phyloP scores from a whole-genome alignment of 2,329 filamentous ascomycete species.

The Fusarium lyarnte region DNA sequence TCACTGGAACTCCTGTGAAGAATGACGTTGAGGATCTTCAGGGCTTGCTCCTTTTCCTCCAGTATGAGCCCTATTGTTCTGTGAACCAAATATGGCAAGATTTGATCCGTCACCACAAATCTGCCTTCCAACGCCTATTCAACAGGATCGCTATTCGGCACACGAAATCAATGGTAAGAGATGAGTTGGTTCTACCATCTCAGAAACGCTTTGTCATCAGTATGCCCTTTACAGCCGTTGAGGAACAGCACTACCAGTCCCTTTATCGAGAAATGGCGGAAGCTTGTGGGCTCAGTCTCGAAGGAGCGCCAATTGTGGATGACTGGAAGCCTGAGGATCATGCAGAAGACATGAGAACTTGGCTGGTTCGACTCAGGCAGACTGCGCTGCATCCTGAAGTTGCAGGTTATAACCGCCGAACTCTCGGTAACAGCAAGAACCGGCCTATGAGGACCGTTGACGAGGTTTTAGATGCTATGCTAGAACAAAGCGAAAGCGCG shows the following conservation, averaged over 20 bases:
- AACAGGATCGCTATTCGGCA: slow-evolving; percentile 80
- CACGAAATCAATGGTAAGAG: slow-evolving; percentile 81
- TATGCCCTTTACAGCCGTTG: slow-evolving; percentile 88
- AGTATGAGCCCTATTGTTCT: slow-evolving; percentile 78
- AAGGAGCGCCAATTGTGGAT: slow-evolving; percentile 69
- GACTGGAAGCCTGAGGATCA: slow-evolving; percentile 73
- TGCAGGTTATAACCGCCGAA: slow-evolving; percentile 71
- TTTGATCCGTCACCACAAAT: slow-evolving; percentile 68
- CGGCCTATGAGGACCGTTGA: slow-evolving; percentile 81
- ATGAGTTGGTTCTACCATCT: slow-evolving; percentile 80
- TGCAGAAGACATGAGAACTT: slow-evolving; percentile 79
- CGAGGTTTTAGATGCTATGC: slow-evolving; percentile 90
- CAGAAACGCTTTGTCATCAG: slow-evolving; percentile 90
- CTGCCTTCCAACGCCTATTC: slow-evolving; percentile 76
- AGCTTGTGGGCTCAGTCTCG: slow-evolving; percentile 70
- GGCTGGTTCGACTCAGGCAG: slow-evolving; percentile 81
- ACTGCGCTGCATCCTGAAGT: slow-evolving; percentile 88
- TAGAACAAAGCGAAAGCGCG: slow-evolving; percentile 79
- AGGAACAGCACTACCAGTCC: slow-evolving; percentile 87
- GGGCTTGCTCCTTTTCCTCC: slow-evolving; percentile 83
- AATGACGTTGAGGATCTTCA: slow-evolving; percentile 81
- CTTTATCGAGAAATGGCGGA: slow-evolving; percentile 80
- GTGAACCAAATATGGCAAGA: slow-evolving; percentile 73
- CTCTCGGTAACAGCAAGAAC: slow-evolving; percentile 68
- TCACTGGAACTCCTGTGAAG: slow-evolving; percentile 87